Base-by-base conservation (phyloP, 1,139 yeast genomes). In the Saccharomycopsis hybrid region DNA sequence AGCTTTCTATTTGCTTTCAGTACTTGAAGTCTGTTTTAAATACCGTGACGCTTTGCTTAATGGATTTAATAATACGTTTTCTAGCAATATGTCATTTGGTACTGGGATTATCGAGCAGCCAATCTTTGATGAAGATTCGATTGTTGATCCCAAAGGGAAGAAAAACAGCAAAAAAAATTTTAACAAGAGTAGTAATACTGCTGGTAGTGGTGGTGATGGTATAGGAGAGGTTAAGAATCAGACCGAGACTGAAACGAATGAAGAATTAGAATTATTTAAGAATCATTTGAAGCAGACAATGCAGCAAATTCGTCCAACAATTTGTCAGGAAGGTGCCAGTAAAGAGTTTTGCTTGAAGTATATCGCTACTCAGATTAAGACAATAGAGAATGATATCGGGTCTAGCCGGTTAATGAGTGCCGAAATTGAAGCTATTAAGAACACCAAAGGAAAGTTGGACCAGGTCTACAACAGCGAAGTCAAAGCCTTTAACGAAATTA, bases 1-100 rank as follows among this genome's bases (percentile, higher is more conserved):
- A 53, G 82, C 82, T 0, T 80, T 80, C 43, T 73, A 79, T 1
- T 77, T 82, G 54, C 69, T 89, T 48, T 85, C 81, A 53, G 77
- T 80, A 7, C 57, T 89, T 3, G 80, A 80, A 46, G 69, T 71
- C 48, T 63, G 77, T 4, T 60, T 87, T 36, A 66, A 68, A 8
- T 95, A 86, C 60, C 67, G 97, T 49, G 72, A 71, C 13, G 65
- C 66, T 1, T 61, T 78, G 1, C 57, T 78, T 3, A 62, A 68
- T 9, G 74, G 73, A 39, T 25, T 46, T 9, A 40, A 60, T 52
- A 32, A 31, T 11, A 35, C 29, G n/a, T 31, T 33, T 30, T 30
- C n/a, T 18, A 24, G 27, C 13, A 37, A 31, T 37, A 36, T 25
- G 4, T 11, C 13, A 13, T 5, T 35, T 25, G 29, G 27, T 33